Percentiles rank a stretch among this genome's conserved stretches.
These are phyloP conservation scores for Hygrophorus pudorinus DNA, from an alignment of 768 basidiomycete genomes.

Conservation along the genomic window DNA sequence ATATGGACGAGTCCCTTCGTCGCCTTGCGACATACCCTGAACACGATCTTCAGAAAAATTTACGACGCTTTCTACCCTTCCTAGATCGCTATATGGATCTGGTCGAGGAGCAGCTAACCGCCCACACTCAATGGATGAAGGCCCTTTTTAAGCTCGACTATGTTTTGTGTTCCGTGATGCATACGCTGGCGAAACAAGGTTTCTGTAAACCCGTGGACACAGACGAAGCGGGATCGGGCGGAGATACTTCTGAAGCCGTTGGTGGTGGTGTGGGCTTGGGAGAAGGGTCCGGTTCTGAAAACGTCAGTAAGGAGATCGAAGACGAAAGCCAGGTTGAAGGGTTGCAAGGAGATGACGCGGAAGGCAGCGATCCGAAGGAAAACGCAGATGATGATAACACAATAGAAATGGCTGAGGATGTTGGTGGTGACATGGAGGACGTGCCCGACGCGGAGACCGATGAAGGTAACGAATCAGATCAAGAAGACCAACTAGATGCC, in stretches of 20 bases:
- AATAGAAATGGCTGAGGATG: conserved; percentile 86
- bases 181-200: conserved; percentile 70
- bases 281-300: conserved; percentile 73
- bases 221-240: conserved; percentile 42
- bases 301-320: conserved; percentile 90
- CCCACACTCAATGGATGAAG: conserved; percentile 57
- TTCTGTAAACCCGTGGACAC: conserved; percentile 86
- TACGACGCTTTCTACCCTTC: conserved; percentile 64
- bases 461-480: conserved; percentile 40
- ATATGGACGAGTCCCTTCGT: conserved; percentile 29
- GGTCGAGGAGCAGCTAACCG: conserved; percentile 44
- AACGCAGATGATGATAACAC: conserved; percentile 59
- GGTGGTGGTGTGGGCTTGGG: conserved; percentile 82
- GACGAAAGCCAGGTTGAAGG: conserved; percentile 97
- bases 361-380: conserved; percentile 34
- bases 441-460: conserved; percentile 56
- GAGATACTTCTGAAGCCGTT: conserved; percentile 36
- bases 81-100: conserved; percentile 51
- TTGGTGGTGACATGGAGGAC: conserved; percentile 81
- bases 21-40: conserved; percentile 26
- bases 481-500: conserved; percentile 48
- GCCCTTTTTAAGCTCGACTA: conserved; percentile 78
- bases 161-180: conserved; percentile 64
- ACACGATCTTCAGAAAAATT: conserved; percentile 20
- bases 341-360: conserved; percentile 55